Evolutionary conservation across 768 basidiomycete genomes (phyloP).

Genomic region (Pisolithus marmoratus): DNA sequence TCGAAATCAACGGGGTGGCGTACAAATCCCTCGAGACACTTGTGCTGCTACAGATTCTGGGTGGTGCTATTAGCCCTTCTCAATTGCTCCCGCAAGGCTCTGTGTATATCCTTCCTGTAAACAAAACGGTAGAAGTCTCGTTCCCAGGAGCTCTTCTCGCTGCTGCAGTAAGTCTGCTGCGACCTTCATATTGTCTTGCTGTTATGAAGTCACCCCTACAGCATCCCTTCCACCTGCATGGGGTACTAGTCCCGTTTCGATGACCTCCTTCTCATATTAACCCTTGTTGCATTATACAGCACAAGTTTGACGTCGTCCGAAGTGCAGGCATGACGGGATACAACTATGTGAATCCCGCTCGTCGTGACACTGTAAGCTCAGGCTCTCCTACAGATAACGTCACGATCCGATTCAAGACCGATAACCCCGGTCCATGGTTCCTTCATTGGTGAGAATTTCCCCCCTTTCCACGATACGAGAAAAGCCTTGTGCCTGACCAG

Average conservation of each 20-base stretch:
- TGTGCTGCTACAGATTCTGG: no score
- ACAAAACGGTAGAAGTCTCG: slow-evolving; percentile 9
- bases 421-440: slow-evolving; percentile 63
- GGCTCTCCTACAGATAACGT: slow-evolving; percentile 32
- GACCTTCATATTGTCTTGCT: no score
- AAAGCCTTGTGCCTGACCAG: no score
- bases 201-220: no score
- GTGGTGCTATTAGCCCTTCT: slow-evolving; percentile 5
- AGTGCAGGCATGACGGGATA: slow-evolving; percentile 31
- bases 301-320: slow-evolving; percentile 36
- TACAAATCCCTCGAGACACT: slow-evolving; percentile 12
- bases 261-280: neutral
- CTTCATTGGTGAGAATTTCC: slow-evolving; percentile 29
- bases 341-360: slow-evolving; percentile 45
- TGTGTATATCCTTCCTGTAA: slow-evolving; percentile 10
- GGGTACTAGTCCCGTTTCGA: neutral
- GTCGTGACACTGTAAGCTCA: no score
- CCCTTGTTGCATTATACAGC: slow-evolving; percentile 17
- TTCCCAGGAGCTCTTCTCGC: slow-evolving; percentile 10
- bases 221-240: no score
- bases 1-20: slow-evolving; percentile 9
- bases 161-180: slow-evolving; percentile 26
- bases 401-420: slow-evolving; percentile 65
- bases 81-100: slow-evolving; percentile 10
- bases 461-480: neutral